Base-by-base conservation (phyloP, 2,329 filamentous ascomycete species). In the Colletotrichum euphorbiae region DNA sequence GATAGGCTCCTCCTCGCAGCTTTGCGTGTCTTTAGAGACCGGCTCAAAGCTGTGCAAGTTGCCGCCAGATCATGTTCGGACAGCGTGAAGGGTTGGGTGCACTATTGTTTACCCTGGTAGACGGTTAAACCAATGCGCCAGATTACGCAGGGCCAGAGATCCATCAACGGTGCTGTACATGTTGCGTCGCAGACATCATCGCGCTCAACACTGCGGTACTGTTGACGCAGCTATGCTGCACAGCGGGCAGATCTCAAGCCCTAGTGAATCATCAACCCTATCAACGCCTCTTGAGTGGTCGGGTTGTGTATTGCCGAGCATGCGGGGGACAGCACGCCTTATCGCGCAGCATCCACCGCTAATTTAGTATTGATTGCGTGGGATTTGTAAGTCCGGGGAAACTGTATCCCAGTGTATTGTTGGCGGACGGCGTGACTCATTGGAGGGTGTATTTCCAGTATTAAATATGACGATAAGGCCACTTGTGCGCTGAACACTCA, bases 311-410 rank as follows among this genome's bases (percentile, higher is more conserved):
- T 50, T 55, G 50, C 55, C 57, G 43, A 50, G 28, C 55, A 36
- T 66, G 71, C 70, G 72, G 71, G 70, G 71, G 69, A 66, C 21
- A 15, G 50, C 60, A 31, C 38, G 66, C 66, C 68, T 73, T 73
- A 71, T 73, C 72, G 69, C 21, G 36, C 43, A 57, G 36, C 43
- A 57, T 60, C 45, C 42, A 40, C 38, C 55, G 40, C 51, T 40
- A 46, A 69, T 74, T 71, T 73, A 72, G 72, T 71, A 71, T 73
- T 74, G 70, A 74, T 73, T 73, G 67, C 40, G 31, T 38, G 11
- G 17, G 36, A 38, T 12, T 28, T 54, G 12, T 4, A 36, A 21
- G 19, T 17, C 50, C 43, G 36, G 64, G 63, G 48, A 38, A 63
- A 33, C 40, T 31, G 36, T 28, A 19, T 13, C 21, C 31, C 48